These are phyloP conservation scores for Ustilago nuda DNA, from an alignment of 1,284 basidiomycete species.

Conservation along the genomic window DNA sequence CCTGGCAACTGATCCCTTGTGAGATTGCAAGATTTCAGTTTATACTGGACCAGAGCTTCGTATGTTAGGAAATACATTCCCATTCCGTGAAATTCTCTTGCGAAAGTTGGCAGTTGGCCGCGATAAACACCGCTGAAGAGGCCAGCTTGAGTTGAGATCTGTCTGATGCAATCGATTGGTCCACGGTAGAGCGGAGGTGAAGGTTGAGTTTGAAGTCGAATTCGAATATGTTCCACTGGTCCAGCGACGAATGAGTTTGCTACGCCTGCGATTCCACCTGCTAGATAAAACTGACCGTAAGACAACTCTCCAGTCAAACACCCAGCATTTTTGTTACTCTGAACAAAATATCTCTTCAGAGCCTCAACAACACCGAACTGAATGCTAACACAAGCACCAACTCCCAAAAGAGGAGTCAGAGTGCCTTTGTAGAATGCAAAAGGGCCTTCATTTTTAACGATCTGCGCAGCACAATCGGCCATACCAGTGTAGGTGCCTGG, in stretches of 20 bases:
- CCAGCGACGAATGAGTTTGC: constrained; percentile 93
- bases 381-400: constrained; percentile 94
- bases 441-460: constrained; percentile 90
- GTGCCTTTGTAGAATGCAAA: constrained; percentile 99
- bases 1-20: constrained; percentile 52
- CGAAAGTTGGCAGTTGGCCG: constrained; percentile 88
- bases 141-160: constrained; percentile 16
- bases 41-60: constrained; percentile 88
- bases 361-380: constrained; percentile 94
- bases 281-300: constrained; percentile 78
- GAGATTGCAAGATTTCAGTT: constrained; percentile 72
- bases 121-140: constrained; percentile 80
- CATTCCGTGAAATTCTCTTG: constrained; percentile 77
- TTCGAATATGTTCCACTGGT: constrained; percentile 97
- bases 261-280: constrained; percentile 86
- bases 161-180: constrained; percentile 60
- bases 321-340: constrained; percentile 8
- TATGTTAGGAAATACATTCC: constrained; percentile 81
- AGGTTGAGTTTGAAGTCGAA: constrained; percentile 75
- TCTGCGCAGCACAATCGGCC: constrained; percentile 86
- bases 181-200: constrained; percentile 68
- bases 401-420: constrained; percentile 89
- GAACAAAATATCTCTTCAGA: constrained; percentile 83
- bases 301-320: constrained; percentile 71
- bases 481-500: constrained; percentile 88